A percentile compares a stretch with the other conserved stretches of the same genome.
These are phyloP conservation scores for Metschnikowia anglica DNA, from an alignment of 805 yeast genomes.

Conservation along the genomic window DNA sequence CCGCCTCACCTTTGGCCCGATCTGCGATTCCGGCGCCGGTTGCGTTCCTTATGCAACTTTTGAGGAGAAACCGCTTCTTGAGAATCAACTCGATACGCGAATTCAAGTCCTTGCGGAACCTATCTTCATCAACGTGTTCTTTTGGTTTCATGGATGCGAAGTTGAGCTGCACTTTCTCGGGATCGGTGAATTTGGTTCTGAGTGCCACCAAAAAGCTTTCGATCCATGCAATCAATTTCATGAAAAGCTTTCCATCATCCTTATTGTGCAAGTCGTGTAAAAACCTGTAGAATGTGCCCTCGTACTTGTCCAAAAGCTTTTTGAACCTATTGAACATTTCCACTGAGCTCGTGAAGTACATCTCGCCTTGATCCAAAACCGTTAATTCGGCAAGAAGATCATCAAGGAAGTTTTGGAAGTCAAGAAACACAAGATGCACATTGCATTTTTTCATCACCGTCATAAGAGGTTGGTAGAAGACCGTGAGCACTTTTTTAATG, in stretches of 20 bases:
- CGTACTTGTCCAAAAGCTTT: constrained; percentile 66
- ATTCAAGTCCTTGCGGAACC: constrained; percentile 41
- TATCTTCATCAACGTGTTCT: constrained; percentile 30
- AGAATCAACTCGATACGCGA: constrained; percentile 37
- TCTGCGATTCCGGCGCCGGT: constrained; percentile 6
- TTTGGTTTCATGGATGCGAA: constrained; percentile 26
- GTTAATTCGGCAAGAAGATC: constrained; percentile 69
- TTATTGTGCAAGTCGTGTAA: constrained; percentile 79
- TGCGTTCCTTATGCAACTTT: constrained; percentile 28
- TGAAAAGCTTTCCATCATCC: constrained; percentile 71
- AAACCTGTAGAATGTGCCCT: constrained; percentile 68
- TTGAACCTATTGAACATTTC: constrained; percentile 69
- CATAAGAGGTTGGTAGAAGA: constrained; percentile 74
- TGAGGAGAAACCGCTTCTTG: constrained; percentile 39
- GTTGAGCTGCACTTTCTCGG: constrained; percentile 44
- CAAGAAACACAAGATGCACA: constrained; percentile 56
- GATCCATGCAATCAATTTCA: constrained; percentile 72
- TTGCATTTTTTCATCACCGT: constrained; percentile 65
- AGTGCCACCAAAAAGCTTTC: constrained; percentile 62
- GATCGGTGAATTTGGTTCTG: constrained; percentile 53
- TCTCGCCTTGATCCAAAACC: constrained; percentile 52
- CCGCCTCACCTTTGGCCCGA: neutral
- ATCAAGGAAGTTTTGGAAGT: constrained; percentile 38
- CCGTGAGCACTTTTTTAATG: constrained; percentile 66
- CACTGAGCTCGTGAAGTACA: constrained; percentile 46